Conservation (phyloP, 2,329 filamentous ascomycete genomes). For the Xylaria sp. region DNA sequence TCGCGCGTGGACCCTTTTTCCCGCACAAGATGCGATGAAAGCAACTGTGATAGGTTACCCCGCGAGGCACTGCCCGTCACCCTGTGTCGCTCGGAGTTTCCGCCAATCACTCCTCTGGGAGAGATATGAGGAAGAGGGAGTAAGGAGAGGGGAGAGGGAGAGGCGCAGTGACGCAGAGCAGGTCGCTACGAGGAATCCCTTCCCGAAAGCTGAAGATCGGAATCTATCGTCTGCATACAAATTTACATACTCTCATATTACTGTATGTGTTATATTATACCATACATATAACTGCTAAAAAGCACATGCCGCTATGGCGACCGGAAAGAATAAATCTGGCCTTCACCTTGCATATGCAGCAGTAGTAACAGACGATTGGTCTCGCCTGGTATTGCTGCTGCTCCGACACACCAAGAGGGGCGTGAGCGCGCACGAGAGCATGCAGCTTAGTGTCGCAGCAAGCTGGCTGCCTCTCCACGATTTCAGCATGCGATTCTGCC, state of each 20-base stretch:
- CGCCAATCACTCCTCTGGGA: constrained; percentile 16
- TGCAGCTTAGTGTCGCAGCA: constrained; percentile 31
- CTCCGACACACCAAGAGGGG: constrained; percentile 20
- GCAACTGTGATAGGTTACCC: constrained; percentile 11
- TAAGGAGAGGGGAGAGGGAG: not conserved
- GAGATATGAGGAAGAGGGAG: no score
- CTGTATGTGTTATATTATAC: constrained; percentile 1
- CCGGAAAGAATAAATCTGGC: constrained; percentile 9
- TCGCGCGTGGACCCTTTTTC: not conserved
- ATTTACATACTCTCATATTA: not conserved
- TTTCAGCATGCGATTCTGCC: constrained; percentile 15
- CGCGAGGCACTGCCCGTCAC: constrained; percentile 20
- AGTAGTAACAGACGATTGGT: constrained; percentile 11
- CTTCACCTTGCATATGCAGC: constrained; percentile 30
- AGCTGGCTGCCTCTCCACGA: constrained; percentile 33
- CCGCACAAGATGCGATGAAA: constrained; percentile 9
- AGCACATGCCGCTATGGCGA: constrained; percentile 15
- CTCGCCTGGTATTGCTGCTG: constrained; percentile 9
- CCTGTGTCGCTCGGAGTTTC: constrained; percentile 21
- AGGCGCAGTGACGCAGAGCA: constrained; percentile 27
- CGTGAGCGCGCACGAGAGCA: constrained; percentile 27
- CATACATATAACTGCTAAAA: constrained; percentile 2
- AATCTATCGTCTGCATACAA: constrained; percentile 24
- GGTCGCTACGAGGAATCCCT: not conserved
- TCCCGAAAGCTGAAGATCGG: constrained; percentile 21